Base-by-base conservation (phyloP, 139 green algal species). In the Axilococcus clingmanii region DNA sequence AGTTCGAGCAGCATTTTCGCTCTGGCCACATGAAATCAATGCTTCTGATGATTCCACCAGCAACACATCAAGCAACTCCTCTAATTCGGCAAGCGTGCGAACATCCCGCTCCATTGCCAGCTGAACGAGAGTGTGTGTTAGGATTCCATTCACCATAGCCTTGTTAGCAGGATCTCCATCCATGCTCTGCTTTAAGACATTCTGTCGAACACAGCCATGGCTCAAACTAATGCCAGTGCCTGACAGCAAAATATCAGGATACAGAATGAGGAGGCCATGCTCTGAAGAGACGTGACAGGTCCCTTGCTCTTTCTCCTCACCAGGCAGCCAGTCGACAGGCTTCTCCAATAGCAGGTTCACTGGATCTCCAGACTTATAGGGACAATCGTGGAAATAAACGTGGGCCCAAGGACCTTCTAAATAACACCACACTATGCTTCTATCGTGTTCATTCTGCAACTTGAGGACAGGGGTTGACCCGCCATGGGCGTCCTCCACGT, bases 221-320 rank as follows among this genome's bases (percentile, higher is more conserved):
- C 16, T 25, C 22, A 15, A 15, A 8, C 25, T 44, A 7, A 61
- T 23, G 17, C 53, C 19, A 17, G 53, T 61, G 27, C 53, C 53
- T 4, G 23, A 25, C 41, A 93, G 61, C 45, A 93, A 72, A 31
- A 85, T 17, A 46, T 93, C 82, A 11, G 84, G 84, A 57, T 87
- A 80, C 57, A 85, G 49, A 9, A 93, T 54, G 3, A 89, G 19
- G 24, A 84, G 40, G 4, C 79, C 82, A 20, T 24, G 28, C 12
- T 48, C 12, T 20, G 12, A 12, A 24, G 27, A 30, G 51, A 34
- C 58, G 32, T 65, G 59, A 25, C 23, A 36, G 14, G 51, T 27
- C n/a, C 50, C 62, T 17, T 65, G 32, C 25, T 58, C 57, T 7
- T 42, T 22, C 29, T 71, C 42, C 38, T 67, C 14, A n/a, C n/a